A percentile compares a stretch with the other conserved stretches of the same genome.
phyloP scores from a whole-genome alignment of 345 rosid genomes.

The Salix caprea region DNA sequence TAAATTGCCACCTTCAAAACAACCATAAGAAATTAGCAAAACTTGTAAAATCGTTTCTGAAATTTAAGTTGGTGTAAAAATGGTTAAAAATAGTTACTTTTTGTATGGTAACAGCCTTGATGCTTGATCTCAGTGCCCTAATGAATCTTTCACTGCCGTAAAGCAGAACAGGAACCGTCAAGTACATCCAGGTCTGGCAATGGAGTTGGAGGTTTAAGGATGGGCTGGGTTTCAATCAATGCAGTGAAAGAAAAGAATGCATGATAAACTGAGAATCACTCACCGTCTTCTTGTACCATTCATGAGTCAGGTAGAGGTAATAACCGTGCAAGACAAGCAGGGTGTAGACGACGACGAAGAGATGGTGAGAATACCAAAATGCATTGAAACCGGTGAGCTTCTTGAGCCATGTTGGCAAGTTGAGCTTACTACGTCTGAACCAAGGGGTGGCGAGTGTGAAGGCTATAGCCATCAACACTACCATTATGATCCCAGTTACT shows the following conservation, averaged over 20 bases:
- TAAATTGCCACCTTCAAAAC: constrained; percentile 54
- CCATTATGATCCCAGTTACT: constrained; percentile 57
- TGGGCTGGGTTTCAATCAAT: not conserved
- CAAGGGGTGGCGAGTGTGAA: constrained; percentile 72
- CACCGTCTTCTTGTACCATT: constrained; percentile 68
- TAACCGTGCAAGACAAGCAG: constrained; percentile 66
- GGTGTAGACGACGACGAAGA: constrained; percentile 64
- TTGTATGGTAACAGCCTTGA: constrained; percentile 52
- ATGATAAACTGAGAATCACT: not conserved
- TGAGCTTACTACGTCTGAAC: constrained; percentile 57
- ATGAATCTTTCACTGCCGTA: constrained; percentile 60
- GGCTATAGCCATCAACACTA: constrained; percentile 68
- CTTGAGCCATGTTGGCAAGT: constrained; percentile 54
- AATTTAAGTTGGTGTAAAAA: not conserved
- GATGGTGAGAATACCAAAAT: constrained; percentile 84
- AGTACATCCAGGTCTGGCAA: constrained; percentile 76
- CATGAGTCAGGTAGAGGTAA: constrained; percentile 50
- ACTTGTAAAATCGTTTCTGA: not conserved
- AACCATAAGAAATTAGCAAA: not conserved
- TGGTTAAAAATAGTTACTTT: constrained; percentile 37
- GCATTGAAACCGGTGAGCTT: constrained; percentile 81
- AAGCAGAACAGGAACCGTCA: constrained; percentile 53
- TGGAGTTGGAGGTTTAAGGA: not conserved
- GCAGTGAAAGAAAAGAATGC: not conserved
- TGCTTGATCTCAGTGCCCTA: constrained; percentile 66